A percentile compares a stretch with the other conserved stretches of the same genome.
Evolutionary conservation across 2,329 filamentous ascomycete genomes (phyloP).

Genomic region (Dothideomycetidae sp.): DNA sequence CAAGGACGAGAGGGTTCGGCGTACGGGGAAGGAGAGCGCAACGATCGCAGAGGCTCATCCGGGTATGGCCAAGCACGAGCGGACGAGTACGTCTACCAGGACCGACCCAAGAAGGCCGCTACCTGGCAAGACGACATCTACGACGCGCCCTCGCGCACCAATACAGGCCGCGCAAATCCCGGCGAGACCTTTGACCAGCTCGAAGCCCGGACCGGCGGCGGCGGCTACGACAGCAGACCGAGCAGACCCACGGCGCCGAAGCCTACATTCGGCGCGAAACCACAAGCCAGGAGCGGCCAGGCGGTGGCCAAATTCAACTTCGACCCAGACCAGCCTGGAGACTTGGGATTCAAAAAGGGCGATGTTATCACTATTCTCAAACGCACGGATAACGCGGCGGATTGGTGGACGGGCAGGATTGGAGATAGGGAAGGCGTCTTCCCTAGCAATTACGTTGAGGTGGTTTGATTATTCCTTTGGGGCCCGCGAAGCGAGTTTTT

Average conservation of each 20-base stretch:
- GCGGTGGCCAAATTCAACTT: slow-evolving; percentile 88
- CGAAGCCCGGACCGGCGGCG: slow-evolving; percentile 19
- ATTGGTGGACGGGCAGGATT: slow-evolving; percentile 95
- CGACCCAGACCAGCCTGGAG: slow-evolving; percentile 82
- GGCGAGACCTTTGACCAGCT: slow-evolving; percentile 37
- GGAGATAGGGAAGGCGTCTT: slow-evolving; percentile 81
- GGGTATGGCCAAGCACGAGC: slow-evolving; percentile 19
- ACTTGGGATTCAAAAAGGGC: slow-evolving; percentile 92
- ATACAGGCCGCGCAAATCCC: slow-evolving; percentile 32
- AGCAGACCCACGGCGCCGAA: slow-evolving; percentile 77
- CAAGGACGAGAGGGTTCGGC: slow-evolving; percentile 58
- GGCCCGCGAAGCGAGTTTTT: too few species aligned
- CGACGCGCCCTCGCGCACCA: slow-evolving; percentile 35
- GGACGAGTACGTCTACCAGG: slow-evolving; percentile 34
- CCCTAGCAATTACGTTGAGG: slow-evolving; percentile 41
- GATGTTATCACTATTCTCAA: slow-evolving; percentile 92
- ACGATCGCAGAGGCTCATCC: slow-evolving; percentile 32
- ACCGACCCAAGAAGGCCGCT: slow-evolving; percentile 45
- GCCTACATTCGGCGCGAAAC: slow-evolving; percentile 55
- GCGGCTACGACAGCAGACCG: slow-evolving; percentile 44
- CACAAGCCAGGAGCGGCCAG: slow-evolving; percentile 49
- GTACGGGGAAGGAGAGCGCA: slow-evolving; percentile 50
- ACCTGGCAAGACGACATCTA: slow-evolving; percentile 69
- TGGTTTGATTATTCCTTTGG: slow-evolving; percentile 9
- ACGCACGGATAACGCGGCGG: slow-evolving; percentile 81